Conservation (phyloP, 352 stramenopile genomes). For the Pythium biforme region DNA sequence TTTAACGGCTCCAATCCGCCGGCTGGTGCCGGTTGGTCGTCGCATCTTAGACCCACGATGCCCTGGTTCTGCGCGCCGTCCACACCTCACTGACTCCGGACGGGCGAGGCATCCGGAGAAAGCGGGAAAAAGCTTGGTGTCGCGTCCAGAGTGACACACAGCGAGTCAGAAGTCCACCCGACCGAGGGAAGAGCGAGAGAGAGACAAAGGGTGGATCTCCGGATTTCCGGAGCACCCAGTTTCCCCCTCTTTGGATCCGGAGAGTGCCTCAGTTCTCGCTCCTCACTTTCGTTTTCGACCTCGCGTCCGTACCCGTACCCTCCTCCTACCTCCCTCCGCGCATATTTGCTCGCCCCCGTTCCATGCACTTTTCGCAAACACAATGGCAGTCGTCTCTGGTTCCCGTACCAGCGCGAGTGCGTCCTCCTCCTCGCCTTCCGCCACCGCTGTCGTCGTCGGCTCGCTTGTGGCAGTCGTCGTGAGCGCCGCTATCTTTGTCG, state of each 20-base stretch:
- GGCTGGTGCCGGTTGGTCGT: not conserved
- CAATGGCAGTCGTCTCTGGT: constrained; percentile 6
- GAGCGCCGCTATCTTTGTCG: constrained; percentile 6
- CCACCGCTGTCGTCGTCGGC: not conserved
- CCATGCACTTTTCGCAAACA: constrained; percentile 2
- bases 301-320: not conserved
- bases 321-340: not conserved
- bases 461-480: constrained; percentile 8
- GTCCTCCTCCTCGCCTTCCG: not conserved
- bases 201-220: not conserved
- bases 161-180: not conserved
- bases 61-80: not conserved
- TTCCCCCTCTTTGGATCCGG: not conserved
- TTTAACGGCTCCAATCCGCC: no score
- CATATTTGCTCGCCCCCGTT: constrained; percentile 1
- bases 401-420: constrained; percentile 8
- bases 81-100: not conserved
- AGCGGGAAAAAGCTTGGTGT: not conserved
- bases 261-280: not conserved
- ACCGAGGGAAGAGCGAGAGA: not conserved
- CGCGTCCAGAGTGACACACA: not conserved
- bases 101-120: not conserved
- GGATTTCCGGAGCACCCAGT: not conserved
- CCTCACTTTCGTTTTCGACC: constrained; percentile 7
- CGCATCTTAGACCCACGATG: not conserved